Base-by-base conservation (phyloP, 345 rosid genomes). In the Gossypium arboreum region DNA sequence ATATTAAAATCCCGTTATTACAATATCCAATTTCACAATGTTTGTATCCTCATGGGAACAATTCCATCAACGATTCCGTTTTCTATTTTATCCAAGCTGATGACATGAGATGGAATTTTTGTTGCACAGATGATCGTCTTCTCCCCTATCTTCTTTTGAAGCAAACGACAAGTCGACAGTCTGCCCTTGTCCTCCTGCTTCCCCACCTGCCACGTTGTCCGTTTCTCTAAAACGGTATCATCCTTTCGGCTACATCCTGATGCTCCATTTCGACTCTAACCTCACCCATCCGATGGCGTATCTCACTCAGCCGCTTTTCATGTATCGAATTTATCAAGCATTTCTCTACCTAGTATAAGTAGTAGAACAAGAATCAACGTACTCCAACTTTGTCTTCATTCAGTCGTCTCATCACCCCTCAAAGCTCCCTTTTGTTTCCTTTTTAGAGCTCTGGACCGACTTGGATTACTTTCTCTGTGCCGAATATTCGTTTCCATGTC, bases 291-390 rank as follows among this genome's bases (percentile, higher is more conserved):
- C 60, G 52, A 69, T 29, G 60, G 60, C 27, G 9, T 51, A 51
- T 52, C 24, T 5, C 9, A 51, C 16, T 51, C 16, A 25, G 24
- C 73, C 44, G 59, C 45, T 25, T 69, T 52, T 27, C 73, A 27
- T 69, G 60, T 43, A 51, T 69, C 27, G 41, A 69, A 51, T 17
- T 69, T 29, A 69, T 69, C 73, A 52, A 24, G 9, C 22, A 27
- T 27, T 52, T 69, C 45, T 3, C 44, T 43, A 68, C 18, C 24
- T 8, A 50, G 44, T 25, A 27, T 51, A 27, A 29, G 22, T 69
- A 52, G 24, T 69, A 52, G 24, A 29, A 69, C 3, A 51, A 16
- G 8, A 67, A 9, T 9, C 18, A 51, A 12, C 15, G 25, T 15
- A 25, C 72, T 48, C 34, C 2, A 45, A 68, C 58, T 68, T 68